Evolutionary conservation across 352 stramenopile species (phyloP), one percentile per base, ranked within the genome.

Genomic region (Phytophthora boehmeriae): DNA sequence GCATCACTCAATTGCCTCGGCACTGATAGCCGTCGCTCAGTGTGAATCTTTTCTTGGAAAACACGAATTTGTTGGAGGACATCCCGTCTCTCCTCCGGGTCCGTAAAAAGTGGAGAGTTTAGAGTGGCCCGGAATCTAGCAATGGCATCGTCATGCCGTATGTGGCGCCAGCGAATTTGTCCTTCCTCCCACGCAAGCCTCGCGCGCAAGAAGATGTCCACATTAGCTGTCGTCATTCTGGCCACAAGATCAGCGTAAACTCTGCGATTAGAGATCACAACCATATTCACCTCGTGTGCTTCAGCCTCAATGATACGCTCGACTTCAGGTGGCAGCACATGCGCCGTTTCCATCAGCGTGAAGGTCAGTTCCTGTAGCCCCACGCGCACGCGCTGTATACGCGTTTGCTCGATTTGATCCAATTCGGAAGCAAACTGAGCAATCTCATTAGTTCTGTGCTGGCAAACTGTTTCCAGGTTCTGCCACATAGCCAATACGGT

Each of bases 141-240:
- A 46, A 97, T 75, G 0, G 84, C 86, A n/a, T 88, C 75, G 8
- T 88, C 61, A 57, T 97, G 91, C 1, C 88, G 80, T 22, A 96
- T 63, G 8, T 66, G 62, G 11, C 91, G 85, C 91, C 91, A 97
- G 19, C 56, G 71, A 0, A 65, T 54, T 43, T 85, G 75, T 0
- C 79, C 76, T 5, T 56, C 47, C 55, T 96, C 86, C 87, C 87
- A 97, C 20, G 74, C 47, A n/a, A 86, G 63, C 9, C 86, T 71
- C 11, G 66, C 54, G 11, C 59, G 50, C 22, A 89, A 73, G 56
- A 89, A 83, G 13, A 86, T 67, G 38, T 93, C 76, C 0, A 94
- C 82, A 55, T 96, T 85, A 2, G 69, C 73, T 0, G 77, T 89
- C 28, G 75, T 70, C 56, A 96, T 76, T 27, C 75, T 79, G 2